Base-by-base conservation (phyloP, 1,284 basidiomycete species). In the Coniferiporia weirii region DNA sequence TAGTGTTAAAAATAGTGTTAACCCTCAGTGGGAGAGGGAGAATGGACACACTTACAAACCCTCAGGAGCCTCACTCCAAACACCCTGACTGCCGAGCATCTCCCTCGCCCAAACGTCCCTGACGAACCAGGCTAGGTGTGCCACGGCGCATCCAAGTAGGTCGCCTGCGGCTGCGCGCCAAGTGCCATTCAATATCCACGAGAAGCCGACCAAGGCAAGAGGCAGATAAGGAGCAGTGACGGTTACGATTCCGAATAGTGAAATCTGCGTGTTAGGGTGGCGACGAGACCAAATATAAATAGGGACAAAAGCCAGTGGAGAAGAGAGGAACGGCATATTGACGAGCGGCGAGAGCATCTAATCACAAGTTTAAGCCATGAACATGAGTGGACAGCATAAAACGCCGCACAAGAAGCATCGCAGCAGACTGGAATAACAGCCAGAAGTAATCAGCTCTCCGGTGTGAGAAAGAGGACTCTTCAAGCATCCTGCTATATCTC, bases 211-310 rank as follows among this genome's bases (percentile, higher is more conserved):
- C 43, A 98, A 84, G 0, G 93, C 90, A 56, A 95, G 77, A 1
- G 97, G 96, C 4, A 99, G 83, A 73, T 99, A 98, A 0, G 96
- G 94, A 0, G 96, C 96, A 0, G 93, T 91, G 69, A 99, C 93
- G 3, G 93, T 95, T 65, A 99, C 79, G 34, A 98, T 77, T 2
- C 97, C 96, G 67, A 99, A 97, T 27, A 99, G 80, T 4, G 93
- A 95, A 63, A 99, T 91, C n/a, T 93, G 91, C 4, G 95, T 91
- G 34, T 90, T 87, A 1, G 95, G 93, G 70, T 98, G 97, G 13
- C 95, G 79, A 52, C 97, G 79, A 7, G 94, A 93, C 96, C 97
- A 99, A 61, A 99, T 79, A 71, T 99, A 99, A 52, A 98, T 96
- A 2, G 97, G 88, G 1, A 96, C 90, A 69, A 96, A 96, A 0